Evolutionary conservation across 371 early-diverging fungal species (phyloP), one percentile per base, ranked within the genome.

Genomic region (Cokeromyces recurvatus): DNA sequence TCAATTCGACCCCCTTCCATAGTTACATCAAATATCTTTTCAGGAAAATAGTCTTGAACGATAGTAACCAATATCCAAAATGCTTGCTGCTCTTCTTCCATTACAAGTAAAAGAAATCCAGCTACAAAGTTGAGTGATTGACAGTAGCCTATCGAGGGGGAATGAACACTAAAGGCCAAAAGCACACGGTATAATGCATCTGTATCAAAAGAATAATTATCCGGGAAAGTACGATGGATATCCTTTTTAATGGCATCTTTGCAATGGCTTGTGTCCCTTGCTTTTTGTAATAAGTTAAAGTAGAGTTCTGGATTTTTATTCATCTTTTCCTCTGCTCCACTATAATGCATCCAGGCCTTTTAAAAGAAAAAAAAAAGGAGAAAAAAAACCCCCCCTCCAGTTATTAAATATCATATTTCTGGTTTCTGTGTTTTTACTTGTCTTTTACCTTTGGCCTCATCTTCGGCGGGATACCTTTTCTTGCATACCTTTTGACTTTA

Each of bases 51-150:
- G 16, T 85, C 77, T 29, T 89, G 81, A 6, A 87, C 78, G 10
- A 86, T 80, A 7, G 82, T 82, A 1, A 87, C 80, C 24, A 93
- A 61, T 52, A 81, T 83, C 90, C 90, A 93, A 51, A 91, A 93
- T 5, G 84, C 85, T 11, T 82, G 71, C 37, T 87, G 86, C 50
- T 92, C 92, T 17, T 77, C 64, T 59, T 79, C 68, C 59, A 85
- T 71, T 40, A 89, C 78, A 5, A 92, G 59, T 12, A 92, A 65
- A 11, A 92, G 71, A 48, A 89, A 69, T 3, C 87, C 93, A 15
- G 75, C 90, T 27, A 92, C 62, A 48, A 87, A 90, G 46, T 89
- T 90, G 53, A 92, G 77, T 3, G 87, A 82, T 59, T 92, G 91
- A 55, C 90, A 88, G 60, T 92, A 92, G 8, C 91, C 93, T 35